phyloP scores from a whole-genome alignment of 1,284 basidiomycete species.

The Rhodotorula sp. region DNA sequence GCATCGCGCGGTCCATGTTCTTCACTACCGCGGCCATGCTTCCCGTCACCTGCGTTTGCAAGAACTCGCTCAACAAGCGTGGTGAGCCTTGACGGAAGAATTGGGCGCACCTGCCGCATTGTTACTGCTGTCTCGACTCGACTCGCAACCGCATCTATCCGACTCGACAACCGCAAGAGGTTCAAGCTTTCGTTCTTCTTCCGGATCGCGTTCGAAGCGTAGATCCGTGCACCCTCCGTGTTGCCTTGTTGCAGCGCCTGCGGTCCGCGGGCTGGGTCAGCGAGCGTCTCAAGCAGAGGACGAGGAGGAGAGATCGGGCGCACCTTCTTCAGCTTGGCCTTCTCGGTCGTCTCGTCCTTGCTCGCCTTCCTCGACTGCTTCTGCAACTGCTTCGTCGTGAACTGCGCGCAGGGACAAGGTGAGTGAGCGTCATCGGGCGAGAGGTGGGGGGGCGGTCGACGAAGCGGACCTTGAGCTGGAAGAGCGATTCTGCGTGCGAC shows the following conservation, averaged over 20 bases:
- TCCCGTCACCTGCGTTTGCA: constrained; percentile 68
- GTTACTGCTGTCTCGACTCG: constrained; percentile 99
- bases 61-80: not conserved
- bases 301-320: constrained; percentile 23
- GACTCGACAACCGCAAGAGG: constrained; percentile 64
- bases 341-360: constrained; percentile 85
- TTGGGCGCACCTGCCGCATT: constrained; percentile 63
- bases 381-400: constrained; percentile 88
- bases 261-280: not conserved
- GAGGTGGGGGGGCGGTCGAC: constrained; percentile 2
- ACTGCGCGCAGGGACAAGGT: constrained; percentile 55
- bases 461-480: constrained; percentile 78
- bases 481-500: constrained; percentile 71
- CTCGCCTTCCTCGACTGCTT: constrained; percentile 92
- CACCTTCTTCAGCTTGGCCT: constrained; percentile 85
- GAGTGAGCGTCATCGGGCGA: not conserved
- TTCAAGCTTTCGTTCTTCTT: constrained; percentile 97
- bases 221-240: constrained; percentile 96
- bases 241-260: constrained; percentile 97
- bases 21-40: constrained; percentile 95
- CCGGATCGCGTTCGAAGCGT: constrained; percentile 95
- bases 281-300: not conserved
- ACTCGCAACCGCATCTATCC: constrained; percentile 95
- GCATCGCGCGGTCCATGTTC: constrained; percentile 99
- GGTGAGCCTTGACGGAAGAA: not conserved